Evolutionary conservation across 1,284 basidiomycete genomes (phyloP), one percentile per base, ranked within the genome.

Genomic region (Ganoderma multipileum): DNA sequence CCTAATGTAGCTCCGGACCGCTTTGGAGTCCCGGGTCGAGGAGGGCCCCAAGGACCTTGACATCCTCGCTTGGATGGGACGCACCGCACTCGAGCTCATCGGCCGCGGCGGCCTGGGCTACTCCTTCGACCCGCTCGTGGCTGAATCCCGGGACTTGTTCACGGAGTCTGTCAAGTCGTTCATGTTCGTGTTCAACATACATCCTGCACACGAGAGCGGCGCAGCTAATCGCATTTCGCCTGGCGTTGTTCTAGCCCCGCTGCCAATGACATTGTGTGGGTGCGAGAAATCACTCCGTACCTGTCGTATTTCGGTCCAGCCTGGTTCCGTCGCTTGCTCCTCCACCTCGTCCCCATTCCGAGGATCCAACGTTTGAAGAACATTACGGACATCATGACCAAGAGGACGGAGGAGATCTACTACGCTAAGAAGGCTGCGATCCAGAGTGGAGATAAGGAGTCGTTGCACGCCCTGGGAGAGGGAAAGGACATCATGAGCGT

Each of bases 381-480:
- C 3, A 26, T 84, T 26, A 65, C 80, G 1, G 81, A 86, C 66
- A 73, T 75, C 6, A 80, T 82, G 65, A 67, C 72, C n/a, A 69
- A 77, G 2, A 79, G 84, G 59, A 82, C 82, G 0, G 72, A 69
- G 57, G 70, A 79, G 44, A 76, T 86, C n/a, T 74, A 86, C 39
- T 74, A 79, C 26, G 77, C 82, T 52, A 83, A 83, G 75, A 85
- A 83, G 70, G 68, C 73, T n/a, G 80, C 68, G 14, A 52, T 64
- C 5, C 36, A 58, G 84, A n/a, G 93, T 95, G 71, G 74, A 0
- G 73, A 72, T 3, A 16, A 38, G 6, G 69, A 68, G 8, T 66
- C 72, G n/a, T 36, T 67, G 38, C 61, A 71, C 30, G 77, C 82
- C 60, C 50, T 67, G 16, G 61, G 52, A 23, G 63, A 58, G 12